phyloP scores from a whole-genome alignment of 2,329 filamentous ascomycete genomes.

The Microcyclospora tardicrescens region DNA sequence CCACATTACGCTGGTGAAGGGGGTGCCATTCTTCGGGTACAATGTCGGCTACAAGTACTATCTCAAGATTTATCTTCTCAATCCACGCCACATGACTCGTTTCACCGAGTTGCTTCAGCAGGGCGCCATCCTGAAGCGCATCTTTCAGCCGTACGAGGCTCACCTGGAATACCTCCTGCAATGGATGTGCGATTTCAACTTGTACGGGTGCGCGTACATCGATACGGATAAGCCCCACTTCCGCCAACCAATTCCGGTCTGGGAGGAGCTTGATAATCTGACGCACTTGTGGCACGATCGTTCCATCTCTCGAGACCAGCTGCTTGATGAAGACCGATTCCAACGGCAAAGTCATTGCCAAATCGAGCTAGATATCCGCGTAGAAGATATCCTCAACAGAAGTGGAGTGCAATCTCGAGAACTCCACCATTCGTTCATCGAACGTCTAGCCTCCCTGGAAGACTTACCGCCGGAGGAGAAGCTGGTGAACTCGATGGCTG shows the following conservation, averaged over 20 bases:
- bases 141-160: conserved; percentile 85
- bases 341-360: conserved; percentile 77
- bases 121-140: conserved; percentile 70
- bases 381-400: conserved; percentile 78
- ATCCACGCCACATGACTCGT: conserved; percentile 74
- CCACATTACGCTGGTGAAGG: conserved; percentile 83
- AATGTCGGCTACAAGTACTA: conserved; percentile 84
- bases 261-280: conserved; percentile 47
- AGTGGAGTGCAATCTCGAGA: conserved; percentile 59
- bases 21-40: conserved; percentile 90
- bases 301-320: conserved; percentile 47
- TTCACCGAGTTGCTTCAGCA: conserved; percentile 77
- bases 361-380: conserved; percentile 78
- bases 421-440: conserved; percentile 78
- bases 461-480: conserved; percentile 58
- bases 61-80: conserved; percentile 89
- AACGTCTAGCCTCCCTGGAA: conserved; percentile 41
- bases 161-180: conserved; percentile 87
- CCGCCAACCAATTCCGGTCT: conserved; percentile 59
- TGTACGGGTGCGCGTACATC: conserved; percentile 87
- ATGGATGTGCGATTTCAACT: conserved; percentile 97
- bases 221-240: conserved; percentile 59
- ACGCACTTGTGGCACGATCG: conserved; percentile 68
- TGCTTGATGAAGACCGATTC: conserved; percentile 51
- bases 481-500: conserved; percentile 85